Percentiles rank a stretch among this genome's conserved stretches.
These are phyloP conservation scores for Plasmodium coatneyi DNA, from an alignment of 169 alveolate genomes.

Conservation along the genomic window DNA sequence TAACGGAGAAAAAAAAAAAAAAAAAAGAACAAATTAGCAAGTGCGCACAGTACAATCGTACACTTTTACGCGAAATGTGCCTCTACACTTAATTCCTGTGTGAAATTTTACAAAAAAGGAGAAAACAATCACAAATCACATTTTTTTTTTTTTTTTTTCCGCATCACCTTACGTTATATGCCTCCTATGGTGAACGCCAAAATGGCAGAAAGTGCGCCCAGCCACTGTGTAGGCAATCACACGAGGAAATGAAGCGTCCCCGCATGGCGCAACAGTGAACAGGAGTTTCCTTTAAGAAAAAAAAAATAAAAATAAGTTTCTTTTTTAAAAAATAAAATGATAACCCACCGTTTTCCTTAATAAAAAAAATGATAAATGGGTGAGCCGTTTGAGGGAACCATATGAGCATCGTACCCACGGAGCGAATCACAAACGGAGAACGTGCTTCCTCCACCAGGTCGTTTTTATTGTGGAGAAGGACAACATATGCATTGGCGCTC, in stretches of 20 bases:
- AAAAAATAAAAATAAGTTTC: neutral
- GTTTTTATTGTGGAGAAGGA: neutral
- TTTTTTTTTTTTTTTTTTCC: neutral
- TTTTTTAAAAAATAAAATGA: neutral
- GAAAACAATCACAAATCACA: neutral
- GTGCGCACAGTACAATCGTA: neutral
- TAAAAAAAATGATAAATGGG: neutral
- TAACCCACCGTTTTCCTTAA: neutral
- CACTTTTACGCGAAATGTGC: neutral
- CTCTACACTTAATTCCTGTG: neutral
- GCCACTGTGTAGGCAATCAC: neutral
- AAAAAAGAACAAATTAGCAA: neutral
- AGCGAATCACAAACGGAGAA: neutral
- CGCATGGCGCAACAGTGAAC: neutral
- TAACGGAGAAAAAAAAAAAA: slow-evolving; percentile 3
- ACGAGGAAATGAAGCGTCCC: neutral
- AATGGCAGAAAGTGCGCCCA: neutral
- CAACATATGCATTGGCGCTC: neutral
- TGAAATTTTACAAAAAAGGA: neutral
- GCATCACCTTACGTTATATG: neutral
- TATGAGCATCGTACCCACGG: neutral
- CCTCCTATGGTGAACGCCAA: neutral
- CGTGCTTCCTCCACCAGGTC: neutral
- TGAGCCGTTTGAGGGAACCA: neutral
- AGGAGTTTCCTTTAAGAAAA: neutral